Evolutionary conservation across 2,329 filamentous ascomycete genomes (phyloP).

Genomic region (Monosporascus sp.): DNA sequence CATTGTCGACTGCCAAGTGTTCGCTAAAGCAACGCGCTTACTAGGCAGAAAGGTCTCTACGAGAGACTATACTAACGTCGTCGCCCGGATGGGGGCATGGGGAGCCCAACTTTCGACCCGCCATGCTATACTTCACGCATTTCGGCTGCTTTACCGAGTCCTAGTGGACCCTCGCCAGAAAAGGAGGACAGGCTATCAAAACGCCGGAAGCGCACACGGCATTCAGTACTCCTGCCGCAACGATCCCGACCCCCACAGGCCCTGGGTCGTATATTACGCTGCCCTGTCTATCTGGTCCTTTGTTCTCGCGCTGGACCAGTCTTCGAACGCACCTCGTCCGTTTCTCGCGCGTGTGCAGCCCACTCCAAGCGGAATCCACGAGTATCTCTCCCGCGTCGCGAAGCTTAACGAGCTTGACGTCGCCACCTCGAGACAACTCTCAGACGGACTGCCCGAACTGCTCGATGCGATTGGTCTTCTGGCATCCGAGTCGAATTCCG

Average conservation of each 20-base stretch:
- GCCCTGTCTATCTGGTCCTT: conserved; percentile 84
- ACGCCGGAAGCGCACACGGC: conserved; percentile 26
- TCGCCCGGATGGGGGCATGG: conserved; percentile 75
- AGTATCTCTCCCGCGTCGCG: conserved; percentile 59
- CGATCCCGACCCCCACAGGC: conserved; percentile 77
- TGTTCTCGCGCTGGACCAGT: conserved; percentile 69
- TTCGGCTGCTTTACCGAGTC: conserved; percentile 74
- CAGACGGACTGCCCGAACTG: conserved; percentile 44
- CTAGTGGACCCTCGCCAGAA: conserved; percentile 51
- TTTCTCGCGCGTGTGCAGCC: conserved; percentile 14
- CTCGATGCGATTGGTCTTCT: conserved; percentile 39
- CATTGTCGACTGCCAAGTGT: conserved; percentile 86
- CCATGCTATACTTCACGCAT: conserved; percentile 79
- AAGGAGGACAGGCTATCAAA: conserved; percentile 17
- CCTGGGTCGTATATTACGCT: conserved; percentile 89
- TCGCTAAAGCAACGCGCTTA: conserved; percentile 71
- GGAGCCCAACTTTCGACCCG: conserved; percentile 68
- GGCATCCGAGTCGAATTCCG: conserved; percentile 46
- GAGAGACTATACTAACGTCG: conserved; percentile 68
- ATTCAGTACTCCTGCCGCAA: conserved; percentile 67
- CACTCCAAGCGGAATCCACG: conserved; percentile 31
- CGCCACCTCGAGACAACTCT: conserved; percentile 62
- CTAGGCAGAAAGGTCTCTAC: conserved; percentile 74
- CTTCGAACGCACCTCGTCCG: conserved; percentile 47
- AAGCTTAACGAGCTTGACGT: conserved; percentile 65